Conservation (phyloP, 2,329 filamentous ascomycete genomes). For the Knoxdaviesia capensis region DNA sequence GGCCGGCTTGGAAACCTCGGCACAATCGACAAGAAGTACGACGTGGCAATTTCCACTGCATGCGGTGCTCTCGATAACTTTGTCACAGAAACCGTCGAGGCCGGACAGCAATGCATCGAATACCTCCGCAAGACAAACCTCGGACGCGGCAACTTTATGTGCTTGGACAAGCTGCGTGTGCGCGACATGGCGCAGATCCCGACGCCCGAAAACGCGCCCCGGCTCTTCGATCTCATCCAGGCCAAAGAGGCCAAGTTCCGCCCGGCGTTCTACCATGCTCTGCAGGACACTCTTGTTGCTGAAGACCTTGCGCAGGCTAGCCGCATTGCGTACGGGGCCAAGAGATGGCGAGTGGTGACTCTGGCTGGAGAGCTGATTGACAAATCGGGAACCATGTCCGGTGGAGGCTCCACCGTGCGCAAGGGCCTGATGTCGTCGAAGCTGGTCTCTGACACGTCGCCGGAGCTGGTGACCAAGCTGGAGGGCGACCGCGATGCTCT, state of each 20-base stretch:
- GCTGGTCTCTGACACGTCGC: slow-evolving; percentile 65
- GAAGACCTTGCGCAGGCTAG: slow-evolving; percentile 89
- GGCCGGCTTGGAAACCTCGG: slow-evolving; percentile 87
- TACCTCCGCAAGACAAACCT: slow-evolving; percentile 95
- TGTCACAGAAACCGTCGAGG: slow-evolving; percentile 88
- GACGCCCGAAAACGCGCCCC: slow-evolving; percentile 80
- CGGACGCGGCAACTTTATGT: slow-evolving; percentile 90
- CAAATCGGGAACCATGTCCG: slow-evolving; percentile 96
- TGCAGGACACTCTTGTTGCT: slow-evolving; percentile 89
- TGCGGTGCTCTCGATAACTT: slow-evolving; percentile 86
- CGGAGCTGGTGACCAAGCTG: slow-evolving; percentile 73
- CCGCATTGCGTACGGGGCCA: slow-evolving; percentile 84
- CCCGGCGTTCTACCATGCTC: slow-evolving; percentile 84
- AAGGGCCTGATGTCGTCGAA: slow-evolving; percentile 95
- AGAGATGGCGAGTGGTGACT: slow-evolving; percentile 90
- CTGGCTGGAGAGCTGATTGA: slow-evolving; percentile 91
- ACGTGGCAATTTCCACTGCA: slow-evolving; percentile 94
- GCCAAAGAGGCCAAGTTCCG: slow-evolving; percentile 73
- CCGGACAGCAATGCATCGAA: slow-evolving; percentile 94
- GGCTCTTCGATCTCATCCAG: slow-evolving; percentile 82
- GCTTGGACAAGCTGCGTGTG: slow-evolving; percentile 66
- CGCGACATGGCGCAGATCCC: slow-evolving; percentile 62
- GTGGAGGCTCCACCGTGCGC: slow-evolving; percentile 78
- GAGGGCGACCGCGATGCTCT: slow-evolving; percentile 72
- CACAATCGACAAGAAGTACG: slow-evolving; percentile 81